Conservation (phyloP, 1,284 basidiomycete genomes). For the Boletellus sp. region DNA sequence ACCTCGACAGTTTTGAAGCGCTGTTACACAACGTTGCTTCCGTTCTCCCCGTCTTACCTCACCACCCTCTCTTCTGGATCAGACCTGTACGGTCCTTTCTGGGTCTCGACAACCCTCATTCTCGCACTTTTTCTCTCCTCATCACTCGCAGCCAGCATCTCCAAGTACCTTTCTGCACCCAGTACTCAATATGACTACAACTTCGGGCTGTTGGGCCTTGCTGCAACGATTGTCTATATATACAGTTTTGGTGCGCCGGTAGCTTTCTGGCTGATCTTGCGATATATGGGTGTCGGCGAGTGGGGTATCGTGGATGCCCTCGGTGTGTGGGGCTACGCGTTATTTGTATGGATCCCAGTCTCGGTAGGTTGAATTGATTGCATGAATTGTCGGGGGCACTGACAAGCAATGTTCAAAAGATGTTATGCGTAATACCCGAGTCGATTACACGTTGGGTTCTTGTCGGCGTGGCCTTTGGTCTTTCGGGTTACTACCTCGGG, state of each 20-base stretch:
- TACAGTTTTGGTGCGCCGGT: conserved; percentile 83
- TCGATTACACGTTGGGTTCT: conserved; percentile 78
- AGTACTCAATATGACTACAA: conserved; percentile 68
- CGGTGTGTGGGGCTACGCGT: conserved; percentile 70
- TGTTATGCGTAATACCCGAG: conserved; percentile 81
- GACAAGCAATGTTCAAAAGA: conserved; percentile 36
- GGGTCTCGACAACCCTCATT: conserved; percentile 90
- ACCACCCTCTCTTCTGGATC: conserved; percentile 59
- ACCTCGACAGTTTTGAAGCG: conserved; percentile 68
- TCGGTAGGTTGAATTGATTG: conserved; percentile 46
- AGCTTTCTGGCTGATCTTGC: conserved; percentile 73
- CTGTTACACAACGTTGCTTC: conserved; percentile 71
- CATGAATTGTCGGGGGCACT: not conserved
- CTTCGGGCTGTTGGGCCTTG: conserved; percentile 79
- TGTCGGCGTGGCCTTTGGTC: conserved; percentile 63
- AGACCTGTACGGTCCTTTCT: conserved; percentile 89
- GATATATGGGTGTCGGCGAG: conserved; percentile 81
- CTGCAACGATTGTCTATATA: conserved; percentile 78
- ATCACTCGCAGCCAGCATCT: conserved; percentile 80
- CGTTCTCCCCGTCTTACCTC: conserved; percentile 54
- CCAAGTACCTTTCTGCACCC: conserved; percentile 70
- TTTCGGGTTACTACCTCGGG: conserved; percentile 82
- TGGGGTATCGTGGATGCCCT: conserved; percentile 83
- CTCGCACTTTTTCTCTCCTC: conserved; percentile 90
- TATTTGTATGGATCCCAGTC: conserved; percentile 78